phyloP scores from a whole-genome alignment of 805 yeast species.

The Wickerhamomyces rabaulensis region DNA sequence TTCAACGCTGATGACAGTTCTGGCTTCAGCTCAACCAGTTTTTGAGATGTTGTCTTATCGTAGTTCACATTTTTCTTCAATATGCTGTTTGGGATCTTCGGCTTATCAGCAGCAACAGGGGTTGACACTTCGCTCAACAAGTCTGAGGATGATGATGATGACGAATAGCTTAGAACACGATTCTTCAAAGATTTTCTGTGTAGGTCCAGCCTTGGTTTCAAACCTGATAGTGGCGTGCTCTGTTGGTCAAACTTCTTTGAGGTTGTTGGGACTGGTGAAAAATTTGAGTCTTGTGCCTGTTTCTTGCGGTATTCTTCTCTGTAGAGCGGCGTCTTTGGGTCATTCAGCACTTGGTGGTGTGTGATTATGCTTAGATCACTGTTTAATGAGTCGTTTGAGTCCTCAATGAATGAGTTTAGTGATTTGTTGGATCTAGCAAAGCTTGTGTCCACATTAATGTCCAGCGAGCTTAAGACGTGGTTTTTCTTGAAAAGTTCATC shows the following conservation, averaged over 20 bases:
- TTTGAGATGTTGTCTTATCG: conserved; percentile 16
- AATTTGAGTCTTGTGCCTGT: not conserved
- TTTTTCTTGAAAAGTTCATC: conserved; percentile 16
- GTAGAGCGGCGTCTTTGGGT: conserved; percentile 22
- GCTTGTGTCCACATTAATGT: conserved; percentile 3
- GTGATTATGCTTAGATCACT: conserved; percentile 15
- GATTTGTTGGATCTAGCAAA: not conserved
- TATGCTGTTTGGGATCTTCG: conserved; percentile 17
- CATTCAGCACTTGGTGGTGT: conserved; percentile 14
- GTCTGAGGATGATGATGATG: conserved; percentile 1
- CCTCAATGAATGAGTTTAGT: conserved; percentile 1
- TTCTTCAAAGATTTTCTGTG: conserved; percentile 6
- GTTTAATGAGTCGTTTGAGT: conserved; percentile 2
- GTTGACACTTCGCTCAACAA: not conserved
- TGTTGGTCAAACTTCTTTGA: conserved; percentile 4
- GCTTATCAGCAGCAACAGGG: not conserved
- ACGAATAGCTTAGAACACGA: conserved; percentile 1
- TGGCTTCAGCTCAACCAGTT: conserved; percentile 15
- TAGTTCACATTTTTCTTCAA: conserved; percentile 20
- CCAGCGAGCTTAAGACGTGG: conserved; percentile 15
- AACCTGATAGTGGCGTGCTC: not conserved
- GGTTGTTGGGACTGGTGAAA: conserved; percentile 14
- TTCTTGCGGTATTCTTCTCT: conserved; percentile 13
- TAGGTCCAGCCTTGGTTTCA: conserved; percentile 5
- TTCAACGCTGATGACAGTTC: conserved; percentile 19